Percentiles rank a stretch among this genome's conserved stretches.
phyloP scores from a whole-genome alignment of 257 asterid genomes.

The Forsythia viridissima region DNA sequence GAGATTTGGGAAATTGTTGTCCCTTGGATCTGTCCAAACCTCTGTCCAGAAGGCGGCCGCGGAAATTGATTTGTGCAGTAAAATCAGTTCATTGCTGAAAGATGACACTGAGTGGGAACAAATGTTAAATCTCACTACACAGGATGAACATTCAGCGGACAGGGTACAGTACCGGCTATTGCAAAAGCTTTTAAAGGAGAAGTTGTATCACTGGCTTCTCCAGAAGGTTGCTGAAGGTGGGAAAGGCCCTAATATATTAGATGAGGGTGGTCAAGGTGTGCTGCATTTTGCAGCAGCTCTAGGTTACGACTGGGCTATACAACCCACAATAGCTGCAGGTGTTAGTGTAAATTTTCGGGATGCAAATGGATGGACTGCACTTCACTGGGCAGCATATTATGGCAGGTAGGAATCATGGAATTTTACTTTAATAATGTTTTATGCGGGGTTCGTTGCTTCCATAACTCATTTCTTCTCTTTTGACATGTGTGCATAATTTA shows the following conservation, averaged over 20 bases:
- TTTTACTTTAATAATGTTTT: slow-evolving; percentile 3
- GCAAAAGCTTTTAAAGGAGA: slow-evolving; percentile 70
- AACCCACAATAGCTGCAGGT: slow-evolving; percentile 74
- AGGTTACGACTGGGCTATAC: slow-evolving; percentile 90
- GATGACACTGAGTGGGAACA: slow-evolving; percentile 75
- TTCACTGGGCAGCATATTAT: slow-evolving; percentile 93
- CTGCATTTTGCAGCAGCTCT: slow-evolving; percentile 87
- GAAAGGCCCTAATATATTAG: slow-evolving; percentile 73
- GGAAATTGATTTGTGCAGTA: slow-evolving; percentile 46
- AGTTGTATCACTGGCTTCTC: slow-evolving; percentile 71
- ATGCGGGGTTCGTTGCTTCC: slow-evolving; percentile 15
- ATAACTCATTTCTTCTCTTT: slow-evolving; percentile 4
- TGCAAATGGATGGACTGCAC: slow-evolving; percentile 90
- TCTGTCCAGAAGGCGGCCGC: slow-evolving; percentile 31
- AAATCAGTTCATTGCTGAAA: slow-evolving; percentile 56
- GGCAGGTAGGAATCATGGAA: slow-evolving; percentile 62
- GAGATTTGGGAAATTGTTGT: slow-evolving; percentile 77
- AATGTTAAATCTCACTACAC: slow-evolving; percentile 45
- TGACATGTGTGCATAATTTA: slow-evolving; percentile 7
- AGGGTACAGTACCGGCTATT: slow-evolving; percentile 63
- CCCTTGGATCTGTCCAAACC: slow-evolving; percentile 48
- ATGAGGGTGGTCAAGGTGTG: slow-evolving; percentile 86
- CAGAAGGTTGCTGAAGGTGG: slow-evolving; percentile 76
- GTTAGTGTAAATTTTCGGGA: slow-evolving; percentile 85
- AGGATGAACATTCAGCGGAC: slow-evolving; percentile 52